Percentiles rank a stretch among this genome's conserved stretches.
These are phyloP conservation scores for Fusarium concolor DNA, from an alignment of 2,329 filamentous ascomycete genomes.

Conservation along the genomic window DNA sequence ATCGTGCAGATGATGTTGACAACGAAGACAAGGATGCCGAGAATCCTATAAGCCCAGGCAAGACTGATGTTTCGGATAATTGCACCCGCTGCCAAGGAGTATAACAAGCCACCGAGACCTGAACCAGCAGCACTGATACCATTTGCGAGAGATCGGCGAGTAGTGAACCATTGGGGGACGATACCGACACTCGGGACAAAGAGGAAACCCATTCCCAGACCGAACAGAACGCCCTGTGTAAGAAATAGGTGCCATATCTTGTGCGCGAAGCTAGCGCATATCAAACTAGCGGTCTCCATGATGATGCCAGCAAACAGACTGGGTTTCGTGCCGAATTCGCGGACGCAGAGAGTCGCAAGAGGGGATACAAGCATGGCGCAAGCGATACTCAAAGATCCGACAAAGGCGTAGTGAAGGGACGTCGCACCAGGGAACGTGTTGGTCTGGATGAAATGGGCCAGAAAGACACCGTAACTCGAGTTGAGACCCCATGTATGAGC, in stretches of 20 bases:
- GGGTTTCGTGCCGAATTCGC: constrained; percentile 70
- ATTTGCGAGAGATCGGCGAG: constrained; percentile 75
- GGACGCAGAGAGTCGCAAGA: constrained; percentile 70
- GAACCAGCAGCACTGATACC: constrained; percentile 75
- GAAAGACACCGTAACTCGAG: constrained; percentile 61
- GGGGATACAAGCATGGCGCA: constrained; percentile 75
- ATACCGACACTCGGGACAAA: constrained; percentile 77
- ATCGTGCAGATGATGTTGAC: constrained; percentile 73
- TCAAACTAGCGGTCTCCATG: constrained; percentile 72
- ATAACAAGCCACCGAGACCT: constrained; percentile 79
- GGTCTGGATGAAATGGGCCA: constrained; percentile 67
- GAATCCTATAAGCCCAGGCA: constrained; percentile 73
- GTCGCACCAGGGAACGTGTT: constrained; percentile 72
- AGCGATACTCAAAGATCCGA: constrained; percentile 63
- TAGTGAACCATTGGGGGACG: constrained; percentile 80
- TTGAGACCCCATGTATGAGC: constrained; percentile 82
- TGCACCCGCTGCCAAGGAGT: constrained; percentile 74
- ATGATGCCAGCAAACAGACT: constrained; percentile 73
- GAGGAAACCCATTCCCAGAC: constrained; percentile 80
- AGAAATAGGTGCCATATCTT: constrained; percentile 82
- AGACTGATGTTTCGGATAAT: constrained; percentile 75
- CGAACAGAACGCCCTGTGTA: constrained; percentile 79
- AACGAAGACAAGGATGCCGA: constrained; percentile 71
- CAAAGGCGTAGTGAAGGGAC: constrained; percentile 77
- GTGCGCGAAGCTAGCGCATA: constrained; percentile 76